Evolutionary conservation across 2,329 filamentous ascomycete species (phyloP), one percentile per base, ranked within the genome.

Genomic region (Cladosporium sp.): DNA sequence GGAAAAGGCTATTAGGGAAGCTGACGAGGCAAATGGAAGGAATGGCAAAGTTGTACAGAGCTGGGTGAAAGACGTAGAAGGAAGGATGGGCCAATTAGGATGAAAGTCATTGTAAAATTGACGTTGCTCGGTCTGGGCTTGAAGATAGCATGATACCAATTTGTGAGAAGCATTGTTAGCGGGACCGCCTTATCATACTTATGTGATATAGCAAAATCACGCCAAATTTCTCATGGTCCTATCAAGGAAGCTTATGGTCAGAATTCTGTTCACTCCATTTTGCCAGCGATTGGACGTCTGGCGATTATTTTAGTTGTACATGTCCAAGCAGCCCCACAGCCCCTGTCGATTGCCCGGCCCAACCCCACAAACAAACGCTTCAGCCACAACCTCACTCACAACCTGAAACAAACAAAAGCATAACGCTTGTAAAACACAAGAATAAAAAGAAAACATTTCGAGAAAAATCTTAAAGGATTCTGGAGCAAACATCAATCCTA

Each of bases 31-130:
- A 3, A 88, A 95, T 77, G 83, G 83, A 63, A 83, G 81, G 51
- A 99, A 99, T 73, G 86, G 92, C 73, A 86, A 88, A 66, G 82
- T 89, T n/a, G 87, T 97, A 61, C 89, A 93, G 64, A 85, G 84
- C 39, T 97, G 92, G 91, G 90, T 97, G 4, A 90, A 89, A 72
- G 90, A 88, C 57, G 75, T 99, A 56, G 93, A 97, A 75, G 83
- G 79, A 37, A 50, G 55, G 28, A 35, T 57, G 47, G 37, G 37
- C 12, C 51, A 45, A 34, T 22, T 57, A 32, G 45, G 34, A 28
- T 57, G 50, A 53, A 52, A 2, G n/a, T 19, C 8, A 15, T 40
- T 12, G 8, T 10, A 32, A 10, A 10, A 4, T 28, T 28, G 25
- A 28, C 9, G 25, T 32, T 32, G 8, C 28, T 32, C 8, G 9